These are phyloP conservation scores for Larix sibirica DNA, from an alignment of 83 land plant species.

Conservation along the genomic window DNA sequence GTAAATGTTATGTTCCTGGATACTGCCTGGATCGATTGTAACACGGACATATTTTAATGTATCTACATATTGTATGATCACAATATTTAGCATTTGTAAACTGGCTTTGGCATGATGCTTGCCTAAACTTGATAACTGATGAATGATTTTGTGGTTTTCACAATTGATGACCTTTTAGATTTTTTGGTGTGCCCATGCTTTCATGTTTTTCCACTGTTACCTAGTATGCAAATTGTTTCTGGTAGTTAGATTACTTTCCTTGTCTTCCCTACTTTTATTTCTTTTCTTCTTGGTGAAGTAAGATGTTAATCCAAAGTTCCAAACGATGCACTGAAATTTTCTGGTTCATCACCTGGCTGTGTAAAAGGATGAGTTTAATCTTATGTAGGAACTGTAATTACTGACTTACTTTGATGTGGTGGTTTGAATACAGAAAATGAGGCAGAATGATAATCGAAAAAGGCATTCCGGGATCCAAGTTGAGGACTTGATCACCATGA, in stretches of 20 bases:
- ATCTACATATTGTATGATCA: neutral
- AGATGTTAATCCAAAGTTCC: neutral
- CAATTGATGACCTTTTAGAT: neutral
- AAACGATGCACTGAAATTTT: neutral
- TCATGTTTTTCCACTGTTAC: neutral
- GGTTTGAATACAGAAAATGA: conserved; percentile 16
- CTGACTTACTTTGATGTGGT: neutral
- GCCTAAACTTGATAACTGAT: neutral
- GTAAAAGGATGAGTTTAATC: neutral
- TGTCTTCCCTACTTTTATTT: neutral
- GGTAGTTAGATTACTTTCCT: neutral
- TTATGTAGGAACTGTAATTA: neutral
- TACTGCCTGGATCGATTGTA: neutral
- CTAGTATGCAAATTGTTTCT: neutral
- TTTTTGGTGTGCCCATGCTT: neutral
- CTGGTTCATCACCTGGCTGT: neutral
- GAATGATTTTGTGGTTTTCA: neutral
- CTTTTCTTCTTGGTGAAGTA: neutral
- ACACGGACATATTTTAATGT: too few species aligned
- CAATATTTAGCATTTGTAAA: neutral
- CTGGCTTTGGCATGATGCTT: neutral
- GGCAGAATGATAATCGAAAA: conserved; percentile 23
- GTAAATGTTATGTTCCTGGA: neutral
- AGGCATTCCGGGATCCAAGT: conserved; percentile 34
- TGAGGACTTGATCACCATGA: conserved; percentile 77